Base-by-base conservation (phyloP, 2,329 filamentous ascomycete species). In the Hirsutella thompsonii region DNA sequence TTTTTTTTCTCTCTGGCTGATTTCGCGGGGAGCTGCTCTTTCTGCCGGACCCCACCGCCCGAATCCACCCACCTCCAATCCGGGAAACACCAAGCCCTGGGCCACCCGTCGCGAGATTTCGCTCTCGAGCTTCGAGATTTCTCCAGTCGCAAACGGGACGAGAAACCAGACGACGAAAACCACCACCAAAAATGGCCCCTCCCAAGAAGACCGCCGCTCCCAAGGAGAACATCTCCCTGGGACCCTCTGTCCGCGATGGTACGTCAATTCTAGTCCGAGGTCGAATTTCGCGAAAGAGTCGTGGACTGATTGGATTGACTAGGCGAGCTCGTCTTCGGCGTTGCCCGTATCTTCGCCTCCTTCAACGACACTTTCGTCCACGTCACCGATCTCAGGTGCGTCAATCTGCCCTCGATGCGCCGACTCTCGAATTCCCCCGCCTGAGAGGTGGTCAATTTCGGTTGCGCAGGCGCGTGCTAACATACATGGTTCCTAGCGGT, bases 211-310 rank as follows among this genome's bases (percentile, higher is more conserved):
- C 81, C 68, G 72, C 79, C 66, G 80, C 84, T 61, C 76, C 79
- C 59, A 81, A 90, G 75, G 92, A 96, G 82, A 98, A 98, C 75
- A 92, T 98, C 77, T 89, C 84, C 70, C 81, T 96, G 61, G 92
- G 92, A 61, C 92, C 92, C 66, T 86, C 94, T 70, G 85, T 89
- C 74, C 83, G 89, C 66, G 90, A 95, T 78, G 89, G 87, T 90
- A 67, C 63, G 52, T 52, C n/a, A n/a, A n/a, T 32, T n/a, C 26
- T 14, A n/a, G 20, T 34, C 32, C 32, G 8, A 8, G n/a, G 32
- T 8, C n/a, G 11, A 9, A 18, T 14, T 18, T 6, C 16, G 14
- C 16, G 9, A 8, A 16, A 11, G 26, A 14, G 14, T 8, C 26
- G 14, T 38, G 14, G 23, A 20, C 37, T 38, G 29, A 39, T 30